Base-by-base conservation (phyloP, 768 basidiomycete species). In the Leccinellum albellum region DNA sequence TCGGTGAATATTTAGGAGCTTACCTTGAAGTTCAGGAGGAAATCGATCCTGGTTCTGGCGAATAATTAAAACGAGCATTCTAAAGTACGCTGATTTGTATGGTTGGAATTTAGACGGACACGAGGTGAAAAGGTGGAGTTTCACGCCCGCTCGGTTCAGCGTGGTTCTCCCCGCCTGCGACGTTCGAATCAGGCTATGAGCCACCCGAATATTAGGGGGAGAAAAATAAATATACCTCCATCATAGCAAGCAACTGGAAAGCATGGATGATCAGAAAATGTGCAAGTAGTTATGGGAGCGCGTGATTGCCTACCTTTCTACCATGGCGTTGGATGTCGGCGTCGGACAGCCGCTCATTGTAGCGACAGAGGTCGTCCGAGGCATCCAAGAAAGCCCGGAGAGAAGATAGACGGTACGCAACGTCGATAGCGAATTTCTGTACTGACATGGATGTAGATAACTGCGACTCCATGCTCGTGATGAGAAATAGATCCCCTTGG, bases 21-120 rank as follows among this genome's bases (percentile, higher is more conserved):
- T 68, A 63, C 71, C 73, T 53, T 56, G 65, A 9, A 74, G 61
- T 14, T 74, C 72, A 0, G 35, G 13, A 20, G 51, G 49, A 62
- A 71, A 72, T 42, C 57, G 58, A 15, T 57, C 46, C 26, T 72
- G 65, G 29, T 74, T 76, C 49, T 70, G 67, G 59, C 76, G 70
- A 17, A 68, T 50, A 13, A 80, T 64, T 61, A 77, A 68, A 42
- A 73, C 70, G 42, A 85, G 71, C 54, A 83, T 68, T 59, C 74
- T 75, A 65, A 81, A 74, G 69, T 84, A 85, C 15, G 74, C 75
- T 37, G 69, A 64, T 70, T 82, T 84, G 70, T 76, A 74, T 12
- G 71, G 73, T 40, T 70, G 61, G 26, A 77, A 65, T 53, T 68
- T 62, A 28, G 73, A 60, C 21, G 78, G 68, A 64, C 82, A 83